Evolutionary conservation across 257 asterid species (phyloP).

Genomic region (Solanum etuberosum): DNA sequence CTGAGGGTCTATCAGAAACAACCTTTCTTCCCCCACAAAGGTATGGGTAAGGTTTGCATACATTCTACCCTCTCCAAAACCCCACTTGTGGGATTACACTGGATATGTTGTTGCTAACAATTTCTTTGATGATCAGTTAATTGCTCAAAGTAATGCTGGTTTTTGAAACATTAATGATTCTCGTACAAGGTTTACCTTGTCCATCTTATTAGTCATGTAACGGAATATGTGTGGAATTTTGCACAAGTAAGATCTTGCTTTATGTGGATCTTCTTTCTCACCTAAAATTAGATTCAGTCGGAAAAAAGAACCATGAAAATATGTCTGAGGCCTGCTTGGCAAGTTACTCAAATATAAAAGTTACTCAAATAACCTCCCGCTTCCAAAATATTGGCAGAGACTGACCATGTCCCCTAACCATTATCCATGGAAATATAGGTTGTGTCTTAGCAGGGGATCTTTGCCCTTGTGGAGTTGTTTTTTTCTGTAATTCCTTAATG

Average conservation of each 20-base stretch:
- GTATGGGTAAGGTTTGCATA: background rate
- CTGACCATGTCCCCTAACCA: background rate
- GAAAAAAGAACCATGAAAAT: background rate
- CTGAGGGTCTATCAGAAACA: background rate
- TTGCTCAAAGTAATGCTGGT: background rate
- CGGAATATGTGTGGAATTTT: background rate
- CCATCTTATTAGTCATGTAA: background rate
- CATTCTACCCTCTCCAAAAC: background rate
- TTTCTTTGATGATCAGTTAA: background rate
- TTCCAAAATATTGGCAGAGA: background rate
- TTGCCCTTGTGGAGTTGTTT: background rate
- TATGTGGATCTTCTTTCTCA: background rate
- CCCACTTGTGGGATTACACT: background rate
- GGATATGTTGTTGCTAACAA: background rate
- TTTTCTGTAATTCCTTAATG: background rate
- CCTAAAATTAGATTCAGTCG: background rate
- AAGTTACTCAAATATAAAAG: background rate
- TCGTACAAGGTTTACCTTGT: background rate
- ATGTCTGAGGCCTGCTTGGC: background rate
- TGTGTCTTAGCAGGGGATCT: background rate
- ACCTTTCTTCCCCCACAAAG: background rate
- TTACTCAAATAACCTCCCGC: background rate
- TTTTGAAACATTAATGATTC: background rate
- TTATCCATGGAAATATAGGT: background rate
- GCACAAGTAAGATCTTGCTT: background rate